Evolutionary conservation across 108 stramenopile genomes (phyloP).

Genomic region (Nitzschia putrida): DNA sequence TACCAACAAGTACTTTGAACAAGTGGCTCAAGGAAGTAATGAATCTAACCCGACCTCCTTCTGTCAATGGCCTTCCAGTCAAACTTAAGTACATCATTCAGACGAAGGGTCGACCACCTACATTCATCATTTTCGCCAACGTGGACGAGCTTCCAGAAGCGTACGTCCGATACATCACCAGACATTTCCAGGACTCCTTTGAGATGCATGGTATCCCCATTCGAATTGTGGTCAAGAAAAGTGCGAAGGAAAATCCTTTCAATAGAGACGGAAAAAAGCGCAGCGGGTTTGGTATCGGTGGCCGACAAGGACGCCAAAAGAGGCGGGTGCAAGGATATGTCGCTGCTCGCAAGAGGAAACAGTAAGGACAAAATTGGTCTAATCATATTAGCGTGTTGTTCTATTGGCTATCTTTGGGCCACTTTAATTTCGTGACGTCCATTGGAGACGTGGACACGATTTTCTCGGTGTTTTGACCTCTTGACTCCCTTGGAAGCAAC

Average conservation of each 20-base stretch:
- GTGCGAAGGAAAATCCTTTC: constrained; percentile 70
- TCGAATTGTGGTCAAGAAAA: constrained; percentile 73
- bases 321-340: constrained; percentile 41
- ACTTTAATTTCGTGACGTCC: no score
- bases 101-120: constrained; percentile 87
- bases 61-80: constrained; percentile 41
- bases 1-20: constrained; percentile 79
- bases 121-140: constrained; percentile 86
- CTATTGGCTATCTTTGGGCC: no score
- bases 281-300: constrained; percentile 63
- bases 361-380: not conserved
- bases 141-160: constrained; percentile 58
- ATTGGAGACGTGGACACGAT: no score
- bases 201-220: constrained; percentile 82
- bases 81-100: constrained; percentile 86
- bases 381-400: not conserved
- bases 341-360: constrained; percentile 6
- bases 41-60: constrained; percentile 61
- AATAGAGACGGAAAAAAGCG: constrained; percentile 32
- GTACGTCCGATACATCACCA: constrained; percentile 75
- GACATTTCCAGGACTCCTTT: constrained; percentile 86
- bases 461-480: no score
- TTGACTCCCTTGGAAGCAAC: not conserved
- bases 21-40: constrained; percentile 80
- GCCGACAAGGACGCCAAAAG: constrained; percentile 61